Evolutionary conservation across 768 basidiomycete species (phyloP).

Genomic region (Trametes cingulata): DNA sequence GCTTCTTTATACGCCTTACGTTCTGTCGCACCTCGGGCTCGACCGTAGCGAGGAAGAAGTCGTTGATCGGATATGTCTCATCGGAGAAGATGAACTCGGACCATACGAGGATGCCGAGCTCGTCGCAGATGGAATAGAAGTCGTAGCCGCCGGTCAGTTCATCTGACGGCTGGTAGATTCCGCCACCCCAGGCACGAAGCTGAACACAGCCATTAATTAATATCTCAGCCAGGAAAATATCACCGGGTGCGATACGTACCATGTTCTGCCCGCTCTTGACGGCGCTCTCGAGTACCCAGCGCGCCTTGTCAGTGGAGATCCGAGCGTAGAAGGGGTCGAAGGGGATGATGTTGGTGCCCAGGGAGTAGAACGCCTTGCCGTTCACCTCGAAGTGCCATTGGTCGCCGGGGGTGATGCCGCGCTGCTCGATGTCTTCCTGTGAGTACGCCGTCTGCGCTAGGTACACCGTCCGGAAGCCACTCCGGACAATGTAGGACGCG

Average conservation of each 20-base stretch:
- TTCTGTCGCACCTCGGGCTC: conserved; percentile 62
- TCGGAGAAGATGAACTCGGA: conserved; percentile 63
- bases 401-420: conserved; percentile 58
- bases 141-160: conserved; percentile 47
- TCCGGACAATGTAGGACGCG: conserved; percentile 41
- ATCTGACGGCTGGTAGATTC: conserved; percentile 36
- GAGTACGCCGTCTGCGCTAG: conserved; percentile 52
- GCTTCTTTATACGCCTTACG: conserved; percentile 52
- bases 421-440: conserved; percentile 41
- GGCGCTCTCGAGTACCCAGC: conserved; percentile 58
- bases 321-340: conserved; percentile 61
- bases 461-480: conserved; percentile 59
- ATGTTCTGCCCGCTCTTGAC: conserved; percentile 57
- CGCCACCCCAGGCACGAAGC: conserved; percentile 63
- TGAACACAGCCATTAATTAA: conserved; percentile 19
- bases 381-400: conserved; percentile 63
- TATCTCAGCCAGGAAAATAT: neutral
- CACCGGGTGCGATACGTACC: conserved; percentile 37
- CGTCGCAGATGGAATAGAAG: conserved; percentile 59
- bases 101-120: conserved; percentile 61
- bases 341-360: conserved; percentile 59
- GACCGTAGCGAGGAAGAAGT: conserved; percentile 50
- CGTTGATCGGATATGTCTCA: conserved; percentile 53
- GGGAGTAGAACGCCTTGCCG: conserved; percentile 54
- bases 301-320: conserved; percentile 47